phyloP scores from a whole-genome alignment of 495 filamentous ascomycete genomes.

The Paragyromitra xinjiangensis region DNA sequence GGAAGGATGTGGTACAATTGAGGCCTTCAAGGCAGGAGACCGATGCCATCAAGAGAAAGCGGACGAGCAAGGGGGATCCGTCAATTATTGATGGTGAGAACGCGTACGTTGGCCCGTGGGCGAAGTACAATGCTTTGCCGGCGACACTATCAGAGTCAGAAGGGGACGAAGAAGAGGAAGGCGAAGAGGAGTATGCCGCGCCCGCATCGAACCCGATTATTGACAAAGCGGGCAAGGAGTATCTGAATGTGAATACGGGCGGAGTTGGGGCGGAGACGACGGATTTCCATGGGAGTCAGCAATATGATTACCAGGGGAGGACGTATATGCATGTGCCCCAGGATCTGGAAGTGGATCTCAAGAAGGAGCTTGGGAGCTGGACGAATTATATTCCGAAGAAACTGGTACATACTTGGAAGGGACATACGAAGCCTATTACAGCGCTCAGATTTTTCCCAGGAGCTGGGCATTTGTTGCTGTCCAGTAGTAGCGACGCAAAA shows the following conservation, averaged over 20 bases:
- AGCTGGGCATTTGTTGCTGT: conserved; percentile 87
- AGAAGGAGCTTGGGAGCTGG: conserved; percentile 76
- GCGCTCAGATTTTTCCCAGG: conserved; percentile 86
- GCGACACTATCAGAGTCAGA: conserved; percentile 60
- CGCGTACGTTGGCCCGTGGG: conserved; percentile 94
- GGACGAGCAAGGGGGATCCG: conserved; percentile 84
- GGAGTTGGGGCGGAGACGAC: conserved; percentile 74
- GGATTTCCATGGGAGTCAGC: conserved; percentile 83
- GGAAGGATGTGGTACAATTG: conserved; percentile 68
- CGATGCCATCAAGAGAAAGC: conserved; percentile 70
- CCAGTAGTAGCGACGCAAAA: conserved; percentile 82
- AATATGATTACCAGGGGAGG: conserved; percentile 89
- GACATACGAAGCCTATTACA: conserved; percentile 80
- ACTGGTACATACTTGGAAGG: conserved; percentile 87
- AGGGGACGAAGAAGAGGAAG: conserved; percentile 67
- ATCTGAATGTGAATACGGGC: conserved; percentile 59
- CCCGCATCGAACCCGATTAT: conserved; percentile 57
- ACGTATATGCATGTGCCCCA: conserved; percentile 97
- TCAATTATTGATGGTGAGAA: conserved; percentile 83
- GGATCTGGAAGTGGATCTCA: conserved; percentile 88
- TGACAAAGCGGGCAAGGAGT: conserved; percentile 56
- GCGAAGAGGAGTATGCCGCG: conserved; percentile 65
- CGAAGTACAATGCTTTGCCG: conserved; percentile 75
- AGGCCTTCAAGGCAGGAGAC: conserved; percentile 73
- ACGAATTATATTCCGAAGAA: conserved; percentile 97